A percentile compares a stretch with the other conserved stretches of the same genome.
Conservation (phyloP, 2,329 filamentous ascomycete genomes). For the Pseudovirgaria hyperparasitica region DNA sequence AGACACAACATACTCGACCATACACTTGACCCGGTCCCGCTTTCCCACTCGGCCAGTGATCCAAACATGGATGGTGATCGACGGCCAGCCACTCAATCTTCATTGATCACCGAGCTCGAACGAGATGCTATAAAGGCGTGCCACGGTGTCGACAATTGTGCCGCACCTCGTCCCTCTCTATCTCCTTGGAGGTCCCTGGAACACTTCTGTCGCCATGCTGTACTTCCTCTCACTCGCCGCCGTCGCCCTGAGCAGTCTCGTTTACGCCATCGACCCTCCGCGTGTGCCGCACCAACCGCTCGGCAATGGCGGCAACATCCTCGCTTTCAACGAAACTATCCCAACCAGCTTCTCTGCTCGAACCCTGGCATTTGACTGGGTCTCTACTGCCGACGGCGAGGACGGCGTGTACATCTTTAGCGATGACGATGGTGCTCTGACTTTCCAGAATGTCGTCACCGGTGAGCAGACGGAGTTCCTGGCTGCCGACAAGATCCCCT, state of each 20-base stretch:
- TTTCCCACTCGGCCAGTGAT: constrained; percentile 1
- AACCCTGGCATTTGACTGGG: constrained; percentile 43
- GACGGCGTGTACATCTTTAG: constrained; percentile 51
- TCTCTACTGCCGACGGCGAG: constrained; percentile 40
- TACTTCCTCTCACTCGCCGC: constrained; percentile 16
- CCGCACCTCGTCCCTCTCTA: not conserved
- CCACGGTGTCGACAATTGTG: not conserved
- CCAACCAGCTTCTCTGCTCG: constrained; percentile 32
- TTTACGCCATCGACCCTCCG: constrained; percentile 33
- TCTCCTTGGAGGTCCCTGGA: not conserved
- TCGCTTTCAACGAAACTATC: constrained; percentile 50
- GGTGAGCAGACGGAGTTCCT: constrained; percentile 46
- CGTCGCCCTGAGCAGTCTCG: constrained; percentile 13
- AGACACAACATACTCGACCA: not conserved
- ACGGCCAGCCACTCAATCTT: not conserved
- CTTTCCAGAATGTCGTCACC: constrained; percentile 50
- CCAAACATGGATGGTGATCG: not conserved
- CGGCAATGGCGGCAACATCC: constrained; percentile 42
- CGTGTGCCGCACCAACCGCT: constrained; percentile 42
- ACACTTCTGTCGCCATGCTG: constrained; percentile 12
- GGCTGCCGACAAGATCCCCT: constrained; percentile 43
- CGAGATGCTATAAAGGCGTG: not conserved
- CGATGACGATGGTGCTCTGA: constrained; percentile 37
- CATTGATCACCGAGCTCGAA: not conserved
- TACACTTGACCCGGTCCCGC: not conserved